Evolutionary conservation across 768 basidiomycete genomes (phyloP).

Genomic region (Tulasnella calospora): DNA sequence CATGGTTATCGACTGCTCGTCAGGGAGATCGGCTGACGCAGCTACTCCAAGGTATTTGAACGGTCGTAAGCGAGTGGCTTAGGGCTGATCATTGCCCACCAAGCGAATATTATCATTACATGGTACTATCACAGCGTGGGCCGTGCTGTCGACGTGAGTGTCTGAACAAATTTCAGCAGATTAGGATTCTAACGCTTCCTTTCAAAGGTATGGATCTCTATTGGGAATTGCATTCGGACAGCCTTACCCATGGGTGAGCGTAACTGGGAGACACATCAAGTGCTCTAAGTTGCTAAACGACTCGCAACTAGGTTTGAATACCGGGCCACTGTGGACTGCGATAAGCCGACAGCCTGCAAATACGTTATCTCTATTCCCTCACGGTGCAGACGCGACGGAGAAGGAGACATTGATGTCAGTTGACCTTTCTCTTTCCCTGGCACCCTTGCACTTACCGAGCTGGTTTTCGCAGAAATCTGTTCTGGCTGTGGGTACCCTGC

Average conservation of each 20-base stretch:
- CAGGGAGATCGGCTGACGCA: slow-evolving; percentile 2
- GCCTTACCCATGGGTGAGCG: slow-evolving; percentile 14
- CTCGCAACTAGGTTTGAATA: slow-evolving; percentile 10
- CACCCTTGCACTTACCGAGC: background rate
- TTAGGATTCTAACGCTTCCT: no score
- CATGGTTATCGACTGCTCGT: slow-evolving; percentile 7
- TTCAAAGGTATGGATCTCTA: slow-evolving; percentile 11
- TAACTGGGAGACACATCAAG: background rate
- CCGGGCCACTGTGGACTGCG: background rate
- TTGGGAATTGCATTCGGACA: slow-evolving; percentile 1
- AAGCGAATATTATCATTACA: slow-evolving; percentile 20
- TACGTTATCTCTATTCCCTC: slow-evolving; percentile 1
- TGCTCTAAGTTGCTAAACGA: background rate
- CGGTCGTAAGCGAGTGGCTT: background rate
- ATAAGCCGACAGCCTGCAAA: slow-evolving; percentile 2
- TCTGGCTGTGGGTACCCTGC: slow-evolving; percentile 19
- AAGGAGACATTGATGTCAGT: slow-evolving; percentile 14
- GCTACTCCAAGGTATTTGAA: slow-evolving; percentile 16
- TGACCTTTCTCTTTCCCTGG: background rate
- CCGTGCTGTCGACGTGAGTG: slow-evolving; percentile 21
- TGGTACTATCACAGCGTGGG: slow-evolving; percentile 24
- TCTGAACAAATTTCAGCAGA: background rate
- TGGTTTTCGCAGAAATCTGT: slow-evolving; percentile 4
- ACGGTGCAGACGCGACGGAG: background rate
- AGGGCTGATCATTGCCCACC: background rate